These are phyloP conservation scores for Byssothecium circinans DNA, from an alignment of 2,329 filamentous ascomycete species.

Conservation along the genomic window DNA sequence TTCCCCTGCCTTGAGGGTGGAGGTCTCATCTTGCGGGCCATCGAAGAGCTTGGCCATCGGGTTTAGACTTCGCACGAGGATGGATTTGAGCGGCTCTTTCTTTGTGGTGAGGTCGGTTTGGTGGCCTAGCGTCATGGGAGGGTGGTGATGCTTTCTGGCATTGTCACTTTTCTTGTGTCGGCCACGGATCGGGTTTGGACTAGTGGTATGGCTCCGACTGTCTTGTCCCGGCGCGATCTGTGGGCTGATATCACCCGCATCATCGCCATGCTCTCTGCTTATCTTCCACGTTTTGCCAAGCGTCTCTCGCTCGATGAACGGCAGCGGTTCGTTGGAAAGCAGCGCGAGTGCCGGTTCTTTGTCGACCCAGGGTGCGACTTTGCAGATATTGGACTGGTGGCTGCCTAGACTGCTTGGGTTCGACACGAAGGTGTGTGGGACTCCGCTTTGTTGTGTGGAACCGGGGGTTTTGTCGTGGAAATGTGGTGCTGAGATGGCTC, in stretches of 20 bases:
- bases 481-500: not conserved
- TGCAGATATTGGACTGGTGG: conserved; percentile 16
- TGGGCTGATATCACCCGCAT: not conserved
- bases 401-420: conserved; percentile 15
- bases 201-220: not conserved
- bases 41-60: conserved; percentile 27
- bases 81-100: conserved; percentile 13
- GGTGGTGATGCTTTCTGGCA: too few relatives aligned
- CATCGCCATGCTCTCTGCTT: not conserved
- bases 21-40: conserved; percentile 7
- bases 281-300: not conserved
- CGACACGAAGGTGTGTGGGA: conserved; percentile 1
- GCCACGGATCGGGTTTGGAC: not conserved
- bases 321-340: not conserved
- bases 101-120: not conserved
- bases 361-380: conserved; percentile 30
- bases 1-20: too few relatives aligned
- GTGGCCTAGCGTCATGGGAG: not conserved
- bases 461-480: not conserved
- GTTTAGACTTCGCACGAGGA: conserved; percentile 14
- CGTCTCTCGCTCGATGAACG: conserved; percentile 1
- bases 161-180: conserved; percentile 3
- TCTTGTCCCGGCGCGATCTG: not conserved
- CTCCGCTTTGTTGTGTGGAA: not conserved
- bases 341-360: conserved; percentile 8